Evolutionary conservation across 257 asterid genomes (phyloP), one percentile per base, ranked within the genome.

Genomic region (Eucommia ulmoides): DNA sequence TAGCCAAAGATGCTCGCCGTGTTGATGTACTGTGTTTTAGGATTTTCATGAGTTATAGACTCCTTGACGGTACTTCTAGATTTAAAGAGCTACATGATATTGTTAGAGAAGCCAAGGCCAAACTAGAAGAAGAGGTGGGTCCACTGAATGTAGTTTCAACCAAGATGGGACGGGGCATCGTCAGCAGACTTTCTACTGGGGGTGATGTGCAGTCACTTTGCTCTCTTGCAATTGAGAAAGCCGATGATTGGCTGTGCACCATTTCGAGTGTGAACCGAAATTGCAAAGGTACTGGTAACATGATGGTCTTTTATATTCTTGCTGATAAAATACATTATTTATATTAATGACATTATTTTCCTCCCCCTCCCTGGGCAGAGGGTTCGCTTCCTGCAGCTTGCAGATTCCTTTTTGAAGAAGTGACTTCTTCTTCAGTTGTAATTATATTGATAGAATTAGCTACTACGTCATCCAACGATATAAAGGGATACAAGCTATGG

Each of bases 401-500:
- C 77, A 80, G 80, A 68, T 82, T 85, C 71, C 60, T 82, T 49
- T 85, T 85, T 41, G 83, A 82, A 72, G 85, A 85, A 70, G 79
- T 85, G 56, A 75, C 83, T 0, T 71, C 80, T 7, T 67, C 84
- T 58, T 85, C 94, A n/a, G 85, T 75, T 46, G 77, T 75, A 33
- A 68, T 85, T 58, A 63, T 85, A 24, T 68, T 85, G 68, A 77
- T 82, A 33, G 93, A 80, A 61, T 66, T 82, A 56, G 75, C 85
- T 19, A 59, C 65, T 20, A 50, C 69, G 52, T 53, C 70, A 35
- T 45, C 61, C 15, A 66, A 58, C 41, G 84, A 70, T 47, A 70
- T 82, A 53, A 71, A 82, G 75, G 92, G 94, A 63, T 85, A 79
- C 75, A 85, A 79, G 65, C 88, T 85, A 53, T 85, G 96, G 96